phyloP scores from a whole-genome alignment of 148 eudicot genomes.

The Chenopodium formosanum region DNA sequence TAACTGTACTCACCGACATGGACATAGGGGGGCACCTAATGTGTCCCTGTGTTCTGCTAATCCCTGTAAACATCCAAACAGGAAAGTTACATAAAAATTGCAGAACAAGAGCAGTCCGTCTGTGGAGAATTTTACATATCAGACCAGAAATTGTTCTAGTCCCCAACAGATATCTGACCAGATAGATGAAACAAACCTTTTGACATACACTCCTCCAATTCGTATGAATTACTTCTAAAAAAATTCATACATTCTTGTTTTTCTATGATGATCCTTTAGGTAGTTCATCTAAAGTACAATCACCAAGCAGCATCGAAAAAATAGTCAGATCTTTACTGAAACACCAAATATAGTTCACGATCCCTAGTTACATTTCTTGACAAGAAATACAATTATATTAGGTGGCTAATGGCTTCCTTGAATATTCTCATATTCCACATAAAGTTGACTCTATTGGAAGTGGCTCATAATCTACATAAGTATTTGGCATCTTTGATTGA shows the following conservation, averaged over 20 bases:
- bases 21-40: constrained; percentile 96
- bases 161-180: not conserved
- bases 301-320: not conserved
- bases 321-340: too few species aligned
- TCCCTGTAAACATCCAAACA: constrained; percentile 49
- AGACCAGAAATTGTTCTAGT: not conserved
- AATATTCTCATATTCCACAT: not conserved
- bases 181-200: not conserved
- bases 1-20: constrained; percentile 65
- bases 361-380: not conserved
- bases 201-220: not conserved
- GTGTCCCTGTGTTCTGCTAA: constrained; percentile 95
- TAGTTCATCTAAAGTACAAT: not conserved
- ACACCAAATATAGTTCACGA: not conserved
- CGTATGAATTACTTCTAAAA: not conserved
- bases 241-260: not conserved
- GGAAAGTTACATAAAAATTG: not conserved
- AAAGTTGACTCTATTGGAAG: not conserved
- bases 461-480: not conserved
- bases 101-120: not conserved
- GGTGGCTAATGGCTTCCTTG: not conserved
- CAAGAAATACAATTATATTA: too few species aligned
- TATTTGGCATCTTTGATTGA: not conserved
- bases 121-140: not conserved
- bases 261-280: not conserved